phyloP scores from a whole-genome alignment of 1,284 basidiomycete species.

The Tilletia setariae region DNA sequence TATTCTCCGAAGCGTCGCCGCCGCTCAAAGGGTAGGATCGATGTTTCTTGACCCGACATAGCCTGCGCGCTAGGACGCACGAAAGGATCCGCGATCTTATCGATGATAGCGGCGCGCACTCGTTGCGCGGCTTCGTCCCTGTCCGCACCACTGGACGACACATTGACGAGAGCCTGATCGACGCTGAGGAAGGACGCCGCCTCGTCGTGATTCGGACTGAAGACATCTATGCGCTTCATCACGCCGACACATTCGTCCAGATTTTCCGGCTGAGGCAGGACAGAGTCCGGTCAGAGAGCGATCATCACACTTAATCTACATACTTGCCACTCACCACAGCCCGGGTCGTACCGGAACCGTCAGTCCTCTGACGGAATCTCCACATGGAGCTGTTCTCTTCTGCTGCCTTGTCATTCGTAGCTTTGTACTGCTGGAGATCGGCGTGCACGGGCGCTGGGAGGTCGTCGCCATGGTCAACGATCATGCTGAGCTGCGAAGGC shows the following conservation, averaged over 20 bases:
- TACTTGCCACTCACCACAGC: conserved; percentile 67
- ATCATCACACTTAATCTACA: background rate
- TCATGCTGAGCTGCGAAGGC: conserved; percentile 68
- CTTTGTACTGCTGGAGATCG: conserved; percentile 66
- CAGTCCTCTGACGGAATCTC: conserved; percentile 65
- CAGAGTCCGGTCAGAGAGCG: background rate
- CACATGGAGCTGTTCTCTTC: conserved; percentile 61
- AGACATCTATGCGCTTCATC: conserved; percentile 64
- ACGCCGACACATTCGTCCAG: conserved; percentile 66
- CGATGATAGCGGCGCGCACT: background rate
- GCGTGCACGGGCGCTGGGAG: conserved; percentile 66
- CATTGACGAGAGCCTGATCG: background rate
- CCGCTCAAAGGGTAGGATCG: background rate
- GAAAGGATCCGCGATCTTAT: background rate
- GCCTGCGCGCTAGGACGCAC: background rate
- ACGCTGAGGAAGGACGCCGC: conserved; percentile 53
- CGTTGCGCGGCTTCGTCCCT: no score
- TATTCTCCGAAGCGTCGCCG: background rate
- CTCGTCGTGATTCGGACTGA: conserved; percentile 61
- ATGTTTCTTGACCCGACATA: background rate
- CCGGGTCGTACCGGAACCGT: conserved; percentile 64
- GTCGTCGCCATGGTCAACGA: conserved; percentile 77
- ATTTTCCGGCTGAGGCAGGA: conserved; percentile 62
- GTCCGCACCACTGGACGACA: no score
- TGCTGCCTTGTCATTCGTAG: conserved; percentile 51